phyloP scores from a whole-genome alignment of 169 alveolate genomes.

The Babesia sp. region DNA sequence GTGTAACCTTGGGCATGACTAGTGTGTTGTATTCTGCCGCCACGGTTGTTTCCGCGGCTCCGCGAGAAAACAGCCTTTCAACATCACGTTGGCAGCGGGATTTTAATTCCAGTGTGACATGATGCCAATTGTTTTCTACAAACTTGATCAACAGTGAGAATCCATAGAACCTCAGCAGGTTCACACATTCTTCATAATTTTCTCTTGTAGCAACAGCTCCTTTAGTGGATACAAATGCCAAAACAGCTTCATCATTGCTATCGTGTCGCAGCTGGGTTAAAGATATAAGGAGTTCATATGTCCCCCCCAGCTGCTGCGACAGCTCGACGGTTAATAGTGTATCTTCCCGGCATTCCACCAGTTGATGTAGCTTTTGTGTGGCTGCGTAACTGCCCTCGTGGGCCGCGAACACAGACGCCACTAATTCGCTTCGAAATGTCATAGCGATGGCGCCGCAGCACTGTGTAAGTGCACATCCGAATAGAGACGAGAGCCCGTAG shows the following conservation, averaged over 20 bases:
- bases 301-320: constrained; percentile 25
- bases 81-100: constrained; percentile 31
- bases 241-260: constrained; percentile 39
- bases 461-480: constrained; percentile 12
- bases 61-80: constrained; percentile 42
- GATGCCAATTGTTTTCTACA: constrained; percentile 64
- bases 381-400: constrained; percentile 65
- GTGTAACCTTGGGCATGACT: constrained; percentile 59
- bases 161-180: constrained; percentile 65
- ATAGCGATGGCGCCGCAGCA: neutral
- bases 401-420: constrained; percentile 63
- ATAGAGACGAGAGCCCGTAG: constrained; percentile 3
- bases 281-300: constrained; percentile 44
- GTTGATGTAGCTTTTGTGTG: constrained; percentile 46
- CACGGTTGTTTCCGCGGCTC: constrained; percentile 30
- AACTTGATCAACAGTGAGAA: constrained; percentile 65
- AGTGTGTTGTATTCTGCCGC: constrained; percentile 53
- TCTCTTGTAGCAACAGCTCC: constrained; percentile 59
- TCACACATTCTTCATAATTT: constrained; percentile 56
- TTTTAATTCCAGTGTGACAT: constrained; percentile 18
- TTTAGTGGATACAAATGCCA: constrained; percentile 33
- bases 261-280: constrained; percentile 44
- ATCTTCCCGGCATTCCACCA: constrained; percentile 54
- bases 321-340: constrained; percentile 24
- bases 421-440: constrained; percentile 55